Evolutionary conservation across 2,329 filamentous ascomycete genomes (phyloP).

Genomic region (Aspergillus piperis): DNA sequence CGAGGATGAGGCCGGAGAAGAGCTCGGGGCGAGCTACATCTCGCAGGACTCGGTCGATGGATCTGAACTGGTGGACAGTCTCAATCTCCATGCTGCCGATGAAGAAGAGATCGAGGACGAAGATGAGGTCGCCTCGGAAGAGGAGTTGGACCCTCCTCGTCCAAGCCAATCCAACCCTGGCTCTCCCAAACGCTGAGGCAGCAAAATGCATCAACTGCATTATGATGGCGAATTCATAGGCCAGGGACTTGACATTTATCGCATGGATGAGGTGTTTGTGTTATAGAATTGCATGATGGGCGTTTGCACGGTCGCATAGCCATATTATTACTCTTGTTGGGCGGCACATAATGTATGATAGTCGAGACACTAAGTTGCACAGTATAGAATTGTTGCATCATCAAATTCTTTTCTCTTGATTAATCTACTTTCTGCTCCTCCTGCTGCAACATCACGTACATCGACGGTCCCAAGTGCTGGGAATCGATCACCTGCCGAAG

Average conservation of each 20-base stretch:
- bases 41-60: constrained; percentile 49
- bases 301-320: constrained; percentile 11
- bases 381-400: background rate
- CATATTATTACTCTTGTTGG: background rate
- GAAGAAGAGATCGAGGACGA: constrained; percentile 28
- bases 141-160: constrained; percentile 1
- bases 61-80: constrained; percentile 45
- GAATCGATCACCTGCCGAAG: background rate
- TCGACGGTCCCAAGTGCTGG: too few species aligned
- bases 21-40: constrained; percentile 41
- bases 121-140: constrained; percentile 1
- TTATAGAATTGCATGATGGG: constrained; percentile 8
- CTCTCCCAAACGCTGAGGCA: constrained; percentile 6
- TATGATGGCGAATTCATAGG: background rate
- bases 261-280: constrained; percentile 9
- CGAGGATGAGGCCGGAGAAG: constrained; percentile 56
- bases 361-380: background rate
- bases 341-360: constrained; percentile 2
- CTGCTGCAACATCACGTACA: background rate
- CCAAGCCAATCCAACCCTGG: background rate
- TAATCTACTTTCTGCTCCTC: background rate
- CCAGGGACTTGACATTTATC: background rate
- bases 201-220: background rate
- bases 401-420: too few species aligned
- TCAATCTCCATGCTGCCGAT: constrained; percentile 27